Base-by-base conservation (phyloP, 1,139 yeast genomes). In the Saccharomyces hybrid region DNA sequence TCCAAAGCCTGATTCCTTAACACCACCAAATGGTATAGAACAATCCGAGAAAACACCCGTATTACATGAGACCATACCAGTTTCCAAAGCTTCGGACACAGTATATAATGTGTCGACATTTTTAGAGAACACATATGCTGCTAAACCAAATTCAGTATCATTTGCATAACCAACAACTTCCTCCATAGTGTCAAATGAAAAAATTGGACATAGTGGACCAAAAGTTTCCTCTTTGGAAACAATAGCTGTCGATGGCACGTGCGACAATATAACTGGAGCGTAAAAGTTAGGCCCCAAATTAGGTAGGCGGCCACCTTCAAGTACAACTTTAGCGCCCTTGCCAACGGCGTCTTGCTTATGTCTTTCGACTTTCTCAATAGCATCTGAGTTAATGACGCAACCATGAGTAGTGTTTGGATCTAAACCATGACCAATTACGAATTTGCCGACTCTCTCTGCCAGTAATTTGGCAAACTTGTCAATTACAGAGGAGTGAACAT, bases 131-230 rank as follows among this genome's bases (percentile, higher is more conserved):
- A 90, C 80, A 73, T 91, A 91, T 26, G 91, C 83, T 3, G 95
- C 95, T 54, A 88, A 76, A 44, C 95, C 96, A 47, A 81, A 85
- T 26, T 77, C 79, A 11, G 84, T 80, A 60, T 79, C 79, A 70
- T 90, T 90, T 31, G 96, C 95, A 63, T 77, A 71, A 31, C 70
- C 71, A 41, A 90, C 70, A 11, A 83, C 97, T 65, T 88, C 88
- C 55, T 85, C 87, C 51, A 82, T 83, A 28, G 81, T 71, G 14
- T 76, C 74, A 69, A 89, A 85, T 58, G 80, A 78, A 60, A 86
- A 78, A 46, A 90, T 71, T 1, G 95, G 93, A 53, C 93, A 95
- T 49, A 90, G 76, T 4, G 97, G 97, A 11, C 97, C 97, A 69
- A 90, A 90, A 1, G 95, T 88, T 73, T 90, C 97, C 63, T 88